A percentile compares a stretch with the other conserved stretches of the same genome.
Evolutionary conservation across 495 filamentous ascomycete species (phyloP).

Genomic region (Cercophora scortea): DNA sequence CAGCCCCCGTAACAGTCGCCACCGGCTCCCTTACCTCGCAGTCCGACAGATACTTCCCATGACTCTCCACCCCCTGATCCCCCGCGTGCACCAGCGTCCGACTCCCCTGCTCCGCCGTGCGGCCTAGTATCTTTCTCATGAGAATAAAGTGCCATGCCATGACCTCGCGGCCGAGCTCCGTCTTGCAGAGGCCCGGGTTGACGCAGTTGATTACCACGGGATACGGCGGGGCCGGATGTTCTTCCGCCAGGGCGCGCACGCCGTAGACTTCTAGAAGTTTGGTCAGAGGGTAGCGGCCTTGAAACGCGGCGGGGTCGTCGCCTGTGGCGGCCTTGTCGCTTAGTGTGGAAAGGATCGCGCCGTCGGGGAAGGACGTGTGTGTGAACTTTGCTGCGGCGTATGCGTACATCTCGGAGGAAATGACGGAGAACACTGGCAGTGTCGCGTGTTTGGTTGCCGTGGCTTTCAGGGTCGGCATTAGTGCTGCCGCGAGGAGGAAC

Average conservation of each 20-base stretch:
- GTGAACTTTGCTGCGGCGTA: background rate
- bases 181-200: conserved; percentile 6
- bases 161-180: background rate
- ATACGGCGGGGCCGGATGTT: background rate
- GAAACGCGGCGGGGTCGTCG: background rate
- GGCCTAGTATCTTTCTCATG: conserved; percentile 23
- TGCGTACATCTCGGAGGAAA: conserved; percentile 10
- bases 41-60: conserved; percentile 38
- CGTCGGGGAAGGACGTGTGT: background rate
- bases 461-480: conserved; percentile 33
- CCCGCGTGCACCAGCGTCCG: conserved; percentile 34
- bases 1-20: background rate
- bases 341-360: conserved; percentile 2
- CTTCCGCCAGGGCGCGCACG: conserved; percentile 27
- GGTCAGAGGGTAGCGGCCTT: conserved; percentile 26
- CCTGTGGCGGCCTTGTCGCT: background rate
- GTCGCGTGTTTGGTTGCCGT: conserved; percentile 13
- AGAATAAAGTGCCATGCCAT: conserved; percentile 6
- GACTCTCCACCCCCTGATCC: conserved; percentile 25
- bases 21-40: conserved; percentile 11
- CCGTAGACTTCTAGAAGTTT: conserved; percentile 35
- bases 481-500: conserved; percentile 34
- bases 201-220: conserved; percentile 3
- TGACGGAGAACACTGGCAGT: conserved; percentile 24
- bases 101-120: conserved; percentile 34